phyloP scores from a whole-genome alignment of 495 filamentous ascomycete species.

The Aspergillus hancockii region DNA sequence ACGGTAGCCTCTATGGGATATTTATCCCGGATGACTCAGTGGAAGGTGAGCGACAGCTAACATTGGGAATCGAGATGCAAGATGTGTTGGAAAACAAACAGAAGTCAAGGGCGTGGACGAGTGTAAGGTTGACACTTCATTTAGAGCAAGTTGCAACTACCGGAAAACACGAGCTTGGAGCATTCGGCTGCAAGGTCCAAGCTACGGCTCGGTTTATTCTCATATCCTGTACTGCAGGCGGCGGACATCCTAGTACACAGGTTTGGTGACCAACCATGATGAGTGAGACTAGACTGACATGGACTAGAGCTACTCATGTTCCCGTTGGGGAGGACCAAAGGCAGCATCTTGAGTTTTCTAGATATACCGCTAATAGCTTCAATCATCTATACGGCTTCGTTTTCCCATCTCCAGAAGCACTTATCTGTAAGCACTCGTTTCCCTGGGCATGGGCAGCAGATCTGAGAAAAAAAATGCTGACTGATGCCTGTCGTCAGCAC shows the following conservation, averaged over 20 bases:
- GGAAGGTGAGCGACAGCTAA: conserved; percentile 68
- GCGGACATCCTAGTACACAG: conserved; percentile 90
- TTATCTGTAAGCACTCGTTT: conserved; percentile 64
- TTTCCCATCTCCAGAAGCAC: conserved; percentile 69
- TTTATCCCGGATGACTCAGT: conserved; percentile 93
- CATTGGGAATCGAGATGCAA: neutral
- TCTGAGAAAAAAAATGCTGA: conserved; percentile 7
- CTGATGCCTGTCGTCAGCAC: conserved; percentile 46
- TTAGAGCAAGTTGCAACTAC: conserved; percentile 69
- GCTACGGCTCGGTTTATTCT: conserved; percentile 89
- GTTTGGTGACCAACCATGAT: conserved; percentile 35
- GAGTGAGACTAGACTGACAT: conserved; percentile 22
- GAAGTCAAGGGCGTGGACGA: neutral
- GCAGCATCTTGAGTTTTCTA: conserved; percentile 91
- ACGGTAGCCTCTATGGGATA: conserved; percentile 88
- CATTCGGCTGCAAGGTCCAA: conserved; percentile 53
- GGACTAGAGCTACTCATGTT: conserved; percentile 78
- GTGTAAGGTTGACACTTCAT: conserved; percentile 12
- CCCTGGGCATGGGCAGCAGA: neutral
- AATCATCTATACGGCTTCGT: conserved; percentile 67
- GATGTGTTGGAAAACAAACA: neutral
- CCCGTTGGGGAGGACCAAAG: conserved; percentile 92
- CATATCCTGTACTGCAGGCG: conserved; percentile 93
- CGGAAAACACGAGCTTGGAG: conserved; percentile 54
- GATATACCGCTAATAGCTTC: conserved; percentile 81